A percentile compares a stretch with the other conserved stretches of the same genome.
phyloP scores from a whole-genome alignment of 106 monocot species.

The Chionographis japonica region DNA sequence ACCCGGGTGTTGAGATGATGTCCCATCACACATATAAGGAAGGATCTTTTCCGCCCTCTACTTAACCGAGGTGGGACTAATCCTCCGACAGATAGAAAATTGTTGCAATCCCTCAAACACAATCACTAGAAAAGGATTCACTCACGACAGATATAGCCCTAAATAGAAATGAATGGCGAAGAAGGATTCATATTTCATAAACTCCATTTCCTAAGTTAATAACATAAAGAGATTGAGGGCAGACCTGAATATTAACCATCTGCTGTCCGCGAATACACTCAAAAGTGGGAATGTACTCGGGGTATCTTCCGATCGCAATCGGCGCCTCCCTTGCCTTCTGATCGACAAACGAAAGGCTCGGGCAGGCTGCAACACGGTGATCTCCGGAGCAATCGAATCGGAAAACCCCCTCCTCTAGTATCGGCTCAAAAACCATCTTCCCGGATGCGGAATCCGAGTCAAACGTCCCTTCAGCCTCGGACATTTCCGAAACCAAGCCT shows the following conservation, averaged over 20 bases:
- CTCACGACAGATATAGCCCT: not conserved
- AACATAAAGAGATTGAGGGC: not conserved
- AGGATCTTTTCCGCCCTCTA: too few relatives aligned
- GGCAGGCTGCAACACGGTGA: conserved; percentile 47
- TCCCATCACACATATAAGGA: too few relatives aligned
- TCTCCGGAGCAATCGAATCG: conserved; percentile 84
- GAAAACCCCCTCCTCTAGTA: conserved; percentile 85
- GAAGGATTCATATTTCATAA: not conserved
- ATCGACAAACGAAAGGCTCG: conserved; percentile 86
- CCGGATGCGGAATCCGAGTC: conserved; percentile 26
- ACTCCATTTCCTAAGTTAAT: too few relatives aligned
- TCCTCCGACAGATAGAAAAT: too few relatives aligned
- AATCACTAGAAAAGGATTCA: too few relatives aligned
- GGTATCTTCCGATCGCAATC: conserved; percentile 22
- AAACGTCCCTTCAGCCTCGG: conserved; percentile 6
- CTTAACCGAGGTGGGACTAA: too few relatives aligned
- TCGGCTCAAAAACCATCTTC: conserved; percentile 64
- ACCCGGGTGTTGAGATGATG: too few relatives aligned
- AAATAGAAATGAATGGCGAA: not conserved
- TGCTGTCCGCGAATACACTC: conserved; percentile 41
- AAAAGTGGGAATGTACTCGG: conserved; percentile 56
- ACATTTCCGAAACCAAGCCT: not conserved
- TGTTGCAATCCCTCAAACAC: too few relatives aligned
- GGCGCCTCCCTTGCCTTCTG: conserved; percentile 55
- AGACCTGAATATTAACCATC: conserved; percentile 65